Conservation (phyloP, 352 stramenopile species). For the Phytophthora meadii region DNA sequence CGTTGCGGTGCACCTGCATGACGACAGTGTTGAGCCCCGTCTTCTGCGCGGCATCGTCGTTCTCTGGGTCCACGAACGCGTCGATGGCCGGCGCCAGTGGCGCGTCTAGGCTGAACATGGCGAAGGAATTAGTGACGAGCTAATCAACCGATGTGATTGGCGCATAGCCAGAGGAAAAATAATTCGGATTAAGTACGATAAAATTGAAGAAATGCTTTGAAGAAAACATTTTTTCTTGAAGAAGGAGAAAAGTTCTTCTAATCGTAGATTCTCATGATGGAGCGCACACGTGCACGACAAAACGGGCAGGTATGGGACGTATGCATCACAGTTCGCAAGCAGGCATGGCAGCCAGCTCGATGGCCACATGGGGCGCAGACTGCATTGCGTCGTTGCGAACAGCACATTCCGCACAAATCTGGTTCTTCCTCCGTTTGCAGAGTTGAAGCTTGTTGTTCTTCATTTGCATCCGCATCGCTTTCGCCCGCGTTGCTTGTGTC, state of each 20-base stretch:
- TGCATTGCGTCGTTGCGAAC: constrained; percentile 48
- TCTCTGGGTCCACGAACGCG: constrained; percentile 87
- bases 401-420: constrained; percentile 56
- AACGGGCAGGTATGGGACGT: constrained; percentile 48
- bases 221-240: too few relatives aligned
- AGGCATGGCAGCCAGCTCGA: constrained; percentile 51
- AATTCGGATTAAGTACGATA: too few relatives aligned
- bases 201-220: too few relatives aligned
- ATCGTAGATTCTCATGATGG: constrained; percentile 62
- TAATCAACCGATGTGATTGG: constrained; percentile 4
- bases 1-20: constrained; percentile 85
- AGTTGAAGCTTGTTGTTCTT: constrained; percentile 1
- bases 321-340: constrained; percentile 47
- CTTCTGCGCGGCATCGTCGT: constrained; percentile 84
- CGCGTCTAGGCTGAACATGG: constrained; percentile 85
- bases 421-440: constrained; percentile 17
- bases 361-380: constrained; percentile 66
- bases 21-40: constrained; percentile 89
- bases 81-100: constrained; percentile 86
- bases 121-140: background rate
- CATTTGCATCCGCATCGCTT: constrained; percentile 1
- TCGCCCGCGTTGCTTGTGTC: background rate
- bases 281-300: constrained; percentile 46
- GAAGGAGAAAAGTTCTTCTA: constrained; percentile 16
- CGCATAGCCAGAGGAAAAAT: too few relatives aligned